Evolutionary conservation across 2,329 filamentous ascomycete genomes (phyloP), one percentile per base, ranked within the genome.

Genomic region (Aureobasidium namibiae): DNA sequence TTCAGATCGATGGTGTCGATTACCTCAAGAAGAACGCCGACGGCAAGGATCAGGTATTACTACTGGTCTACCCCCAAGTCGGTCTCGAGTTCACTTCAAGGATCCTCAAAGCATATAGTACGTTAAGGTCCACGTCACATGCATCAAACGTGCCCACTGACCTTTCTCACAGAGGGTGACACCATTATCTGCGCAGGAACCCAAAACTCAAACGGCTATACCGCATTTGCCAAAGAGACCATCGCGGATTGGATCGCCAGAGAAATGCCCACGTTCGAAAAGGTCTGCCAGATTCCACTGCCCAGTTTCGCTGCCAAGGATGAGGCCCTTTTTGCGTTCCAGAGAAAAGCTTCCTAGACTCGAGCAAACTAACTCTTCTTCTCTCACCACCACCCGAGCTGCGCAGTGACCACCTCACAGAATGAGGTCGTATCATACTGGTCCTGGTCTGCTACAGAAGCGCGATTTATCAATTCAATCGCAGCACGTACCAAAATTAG

Each of bases 291-390:
- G 73, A 77, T 90, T 62, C 80, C 87, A 4, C 69, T 91, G 67
- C 87, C 87, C 23, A 89, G 85, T 69, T 90, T 90, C 72, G 83
- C 86, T 2, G 87, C 85, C 29, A 90, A 90, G 70, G 88, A 91
- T 65, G 87, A 91, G 72, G 87, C 84, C 0, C 67, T 90, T 59
- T 90, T 85, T 71, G 79, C 89, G 21, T 90, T 87, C 57, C 69
- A 73, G 65, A 72, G 70, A 60, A 71, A 56, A 44, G 38, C 52
- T 34, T 42, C 21, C 21, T 49, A 24, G 33, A 14, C 39, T 52
- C 21, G 48, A 52, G 48, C 48, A 52, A 52, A 26, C n/a, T 38
- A 52, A 26, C 23, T 29, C 16, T 39, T 16, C 14, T 21, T 29
- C 14, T 21, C 23, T 29, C 33, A 38, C 26, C 33, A 39, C 16